Conservation (phyloP, 768 basidiomycete genomes). For the Leccinellum rugosiceps region DNA sequence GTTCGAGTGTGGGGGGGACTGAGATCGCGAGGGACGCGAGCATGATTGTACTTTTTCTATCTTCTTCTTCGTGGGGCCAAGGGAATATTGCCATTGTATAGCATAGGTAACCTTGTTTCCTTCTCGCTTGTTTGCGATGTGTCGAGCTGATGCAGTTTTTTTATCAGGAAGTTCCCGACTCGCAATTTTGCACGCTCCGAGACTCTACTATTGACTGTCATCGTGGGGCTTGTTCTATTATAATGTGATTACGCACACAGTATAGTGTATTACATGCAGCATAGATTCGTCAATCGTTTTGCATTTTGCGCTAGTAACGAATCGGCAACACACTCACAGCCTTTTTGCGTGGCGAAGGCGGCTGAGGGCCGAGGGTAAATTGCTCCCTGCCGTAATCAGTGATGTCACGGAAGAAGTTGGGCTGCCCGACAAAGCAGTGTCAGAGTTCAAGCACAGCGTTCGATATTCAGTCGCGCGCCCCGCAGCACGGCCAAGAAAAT, state of each 20-base stretch:
- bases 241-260: conserved; percentile 4
- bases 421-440: background rate
- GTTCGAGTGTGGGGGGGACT: background rate
- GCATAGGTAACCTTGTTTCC: background rate
- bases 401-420: background rate
- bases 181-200: background rate
- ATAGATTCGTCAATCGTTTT: background rate
- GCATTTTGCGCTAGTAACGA: background rate
- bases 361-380: background rate
- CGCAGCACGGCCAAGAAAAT: background rate
- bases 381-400: conserved; percentile 14
- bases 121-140: background rate
- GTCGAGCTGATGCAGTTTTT: background rate
- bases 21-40: background rate
- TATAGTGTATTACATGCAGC: background rate
- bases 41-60: background rate
- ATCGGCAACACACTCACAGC: conserved; percentile 12
- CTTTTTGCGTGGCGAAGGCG: background rate
- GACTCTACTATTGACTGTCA: background rate
- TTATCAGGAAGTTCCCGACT: background rate
- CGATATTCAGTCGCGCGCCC: background rate
- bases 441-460: conserved; percentile 13
- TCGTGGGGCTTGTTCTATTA: background rate
- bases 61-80: background rate
- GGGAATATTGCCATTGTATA: background rate